These are phyloP conservation scores for Margaritispora aquatica DNA, from an alignment of 495 filamentous ascomycete species.

Conservation along the genomic window DNA sequence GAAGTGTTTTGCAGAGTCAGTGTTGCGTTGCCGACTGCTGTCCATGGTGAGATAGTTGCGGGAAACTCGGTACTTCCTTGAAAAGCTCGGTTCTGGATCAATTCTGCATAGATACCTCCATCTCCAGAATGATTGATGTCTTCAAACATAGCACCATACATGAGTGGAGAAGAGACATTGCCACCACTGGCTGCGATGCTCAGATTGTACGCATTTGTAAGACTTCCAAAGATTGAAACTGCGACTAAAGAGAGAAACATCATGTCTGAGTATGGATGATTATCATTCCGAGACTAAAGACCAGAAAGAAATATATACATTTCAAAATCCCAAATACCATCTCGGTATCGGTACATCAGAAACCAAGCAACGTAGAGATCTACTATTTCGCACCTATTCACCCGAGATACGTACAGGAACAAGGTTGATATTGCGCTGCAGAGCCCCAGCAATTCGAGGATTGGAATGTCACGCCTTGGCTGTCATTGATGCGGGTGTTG, in stretches of 20 bases:
- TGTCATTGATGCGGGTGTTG: not conserved
- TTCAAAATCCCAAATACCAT: too few species aligned
- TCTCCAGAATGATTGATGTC: conserved; percentile 33
- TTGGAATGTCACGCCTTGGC: too few species aligned
- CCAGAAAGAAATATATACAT: too few species aligned
- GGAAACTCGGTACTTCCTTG: conserved; percentile 46
- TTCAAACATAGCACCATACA: conserved; percentile 59
- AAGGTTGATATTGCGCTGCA: too few species aligned
- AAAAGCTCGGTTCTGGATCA: conserved; percentile 55
- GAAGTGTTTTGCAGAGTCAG: conserved; percentile 34
- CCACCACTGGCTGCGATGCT: conserved; percentile 40
- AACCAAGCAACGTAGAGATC: not conserved
- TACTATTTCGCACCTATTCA: not conserved
- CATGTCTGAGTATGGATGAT: not conserved
- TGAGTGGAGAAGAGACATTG: conserved; percentile 46
- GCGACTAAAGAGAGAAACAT: not conserved
- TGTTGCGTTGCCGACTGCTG: conserved; percentile 33
- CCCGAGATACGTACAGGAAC: not conserved
- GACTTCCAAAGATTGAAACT: not conserved
- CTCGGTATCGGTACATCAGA: not conserved
- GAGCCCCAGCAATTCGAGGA: too few species aligned
- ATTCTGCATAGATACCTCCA: conserved; percentile 54
- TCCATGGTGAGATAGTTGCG: conserved; percentile 20
- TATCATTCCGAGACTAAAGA: too few species aligned
- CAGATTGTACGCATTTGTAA: conserved; percentile 18